A percentile compares a stretch with the other conserved stretches of the same genome.
Evolutionary conservation across 2,329 filamentous ascomycete genomes (phyloP).

Genomic region (Torrubiellomyces zombiae): DNA sequence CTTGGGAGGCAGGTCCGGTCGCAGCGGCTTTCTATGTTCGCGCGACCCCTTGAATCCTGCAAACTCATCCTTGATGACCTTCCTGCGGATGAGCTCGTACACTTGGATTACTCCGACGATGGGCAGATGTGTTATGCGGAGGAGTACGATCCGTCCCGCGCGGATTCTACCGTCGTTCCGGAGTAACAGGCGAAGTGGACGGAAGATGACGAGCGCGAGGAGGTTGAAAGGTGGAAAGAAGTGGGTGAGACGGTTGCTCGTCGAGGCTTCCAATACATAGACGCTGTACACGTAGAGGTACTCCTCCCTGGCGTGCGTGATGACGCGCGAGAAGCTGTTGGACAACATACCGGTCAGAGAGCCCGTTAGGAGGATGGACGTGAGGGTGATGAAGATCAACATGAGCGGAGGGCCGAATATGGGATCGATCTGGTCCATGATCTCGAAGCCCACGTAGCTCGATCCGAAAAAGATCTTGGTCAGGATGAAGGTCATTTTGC

Average conservation of each 20-base stretch:
- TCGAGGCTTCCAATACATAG: slow-evolving; percentile 49
- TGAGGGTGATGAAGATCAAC: slow-evolving; percentile 61
- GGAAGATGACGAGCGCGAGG: slow-evolving; percentile 52
- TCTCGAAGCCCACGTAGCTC: slow-evolving; percentile 56
- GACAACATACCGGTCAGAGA: slow-evolving; percentile 64
- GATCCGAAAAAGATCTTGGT: slow-evolving; percentile 72
- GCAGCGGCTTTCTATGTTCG: slow-evolving; percentile 9
- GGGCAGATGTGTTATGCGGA: slow-evolving; percentile 47
- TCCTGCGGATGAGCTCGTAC: slow-evolving; percentile 41
- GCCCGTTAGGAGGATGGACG: slow-evolving; percentile 63
- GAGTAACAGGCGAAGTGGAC: slow-evolving; percentile 54
- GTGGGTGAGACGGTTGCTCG: slow-evolving; percentile 50
- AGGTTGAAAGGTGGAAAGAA: slow-evolving; percentile 62
- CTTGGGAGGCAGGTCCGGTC: slow-evolving; percentile 6
- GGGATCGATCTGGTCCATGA: slow-evolving; percentile 43
- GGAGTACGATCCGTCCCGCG: slow-evolving; percentile 39
- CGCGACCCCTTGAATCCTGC: slow-evolving; percentile 31
- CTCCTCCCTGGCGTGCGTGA: slow-evolving; percentile 51
- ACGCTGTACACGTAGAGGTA: slow-evolving; percentile 62
- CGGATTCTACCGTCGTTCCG: slow-evolving; percentile 47
- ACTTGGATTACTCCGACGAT: slow-evolving; percentile 51
- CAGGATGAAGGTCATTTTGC: slow-evolving; percentile 57
- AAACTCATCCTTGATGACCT: slow-evolving; percentile 23
- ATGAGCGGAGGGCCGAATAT: slow-evolving; percentile 44
- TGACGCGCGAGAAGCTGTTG: slow-evolving; percentile 54